Evolutionary conservation across 345 rosid genomes (phyloP).

Genomic region (Acer yangbiense): DNA sequence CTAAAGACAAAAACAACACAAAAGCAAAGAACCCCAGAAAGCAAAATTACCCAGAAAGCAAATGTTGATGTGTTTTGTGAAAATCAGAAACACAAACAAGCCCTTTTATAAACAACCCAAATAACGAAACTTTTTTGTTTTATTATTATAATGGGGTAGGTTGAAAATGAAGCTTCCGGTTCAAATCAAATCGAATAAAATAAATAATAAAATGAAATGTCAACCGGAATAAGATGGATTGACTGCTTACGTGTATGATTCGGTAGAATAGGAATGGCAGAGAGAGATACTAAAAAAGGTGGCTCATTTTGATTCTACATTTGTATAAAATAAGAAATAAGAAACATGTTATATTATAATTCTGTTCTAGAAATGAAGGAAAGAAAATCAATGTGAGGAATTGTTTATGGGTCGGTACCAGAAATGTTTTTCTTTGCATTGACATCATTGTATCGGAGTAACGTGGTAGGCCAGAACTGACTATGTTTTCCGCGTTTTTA

Average conservation of each 20-base stretch:
- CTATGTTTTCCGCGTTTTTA: constrained; percentile 19
- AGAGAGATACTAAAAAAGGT: neutral
- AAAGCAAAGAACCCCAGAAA: constrained; percentile 14
- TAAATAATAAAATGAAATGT: constrained; percentile 9
- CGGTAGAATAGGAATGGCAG: neutral
- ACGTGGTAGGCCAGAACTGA: neutral
- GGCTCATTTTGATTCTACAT: neutral
- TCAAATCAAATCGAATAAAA: neutral
- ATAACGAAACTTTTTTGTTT: neutral
- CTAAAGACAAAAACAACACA: constrained; percentile 7
- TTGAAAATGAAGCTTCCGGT: constrained; percentile 15
- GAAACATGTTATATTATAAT: too few species aligned
- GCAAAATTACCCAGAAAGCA: neutral
- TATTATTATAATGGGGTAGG: constrained; percentile 18
- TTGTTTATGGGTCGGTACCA: constrained; percentile 21
- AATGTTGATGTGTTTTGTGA: neutral
- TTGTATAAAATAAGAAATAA: neutral
- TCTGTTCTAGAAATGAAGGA: neutral
- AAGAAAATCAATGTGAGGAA: neutral
- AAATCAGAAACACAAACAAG: neutral
- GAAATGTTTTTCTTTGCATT: constrained; percentile 19
- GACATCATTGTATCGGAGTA: constrained; percentile 31
- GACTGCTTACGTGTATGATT: constrained; percentile 26
- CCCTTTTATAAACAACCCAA: constrained; percentile 24
- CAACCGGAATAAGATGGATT: constrained; percentile 22